Base-by-base conservation (phyloP, 2,329 filamentous ascomycete genomes). In the Nemania sp. region DNA sequence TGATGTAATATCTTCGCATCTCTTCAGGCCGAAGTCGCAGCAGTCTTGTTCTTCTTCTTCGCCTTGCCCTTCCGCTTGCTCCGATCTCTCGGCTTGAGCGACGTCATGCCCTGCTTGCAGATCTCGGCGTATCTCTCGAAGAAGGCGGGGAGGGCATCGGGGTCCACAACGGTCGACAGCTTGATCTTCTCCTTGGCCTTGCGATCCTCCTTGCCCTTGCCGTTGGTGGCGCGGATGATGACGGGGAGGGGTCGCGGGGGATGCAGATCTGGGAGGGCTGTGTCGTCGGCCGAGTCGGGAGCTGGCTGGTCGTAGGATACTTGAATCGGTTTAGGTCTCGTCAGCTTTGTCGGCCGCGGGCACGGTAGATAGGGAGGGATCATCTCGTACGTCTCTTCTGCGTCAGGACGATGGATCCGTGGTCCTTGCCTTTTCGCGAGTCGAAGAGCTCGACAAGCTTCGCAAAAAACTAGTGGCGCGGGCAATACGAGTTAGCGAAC, bases 21-120 rank as follows among this genome's bases (percentile, higher is more conserved):
- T 20, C 15, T 35, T 62, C 59, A 64, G 9, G 54, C 40, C 3
- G 51, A 37, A 2, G 54, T 39, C 1, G 70, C 66, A 9, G 71
- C 70, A 0, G 75, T 76, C 76, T 84, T 88, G 80, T 87, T 90
- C 78, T 82, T 86, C 75, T 83, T 87, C 79, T 89, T 91, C 65
- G 90, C 91, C 74, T 90, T 90, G 69, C 90, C 87, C 74, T 90
- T 91, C 80, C 88, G 87, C 83, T 91, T 94, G 76, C 90, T 96
- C 72, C 92, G 85, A 78, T 98, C 94, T 68, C 95, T 84, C 73
- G 96, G 97, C 85, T 97, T 98, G 77, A 99, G 74, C 7, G 89
- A 88, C 50, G 85, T 83, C 92, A 98, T 97, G 5, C 92, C 92
- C 0, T 83, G 80, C 80, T 96, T 97, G 78, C 93, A 97, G 2